Evolutionary conservation across 2,329 filamentous ascomycete genomes (phyloP), one percentile per base, ranked within the genome.

Genomic region (Verticillium tricorpus): DNA sequence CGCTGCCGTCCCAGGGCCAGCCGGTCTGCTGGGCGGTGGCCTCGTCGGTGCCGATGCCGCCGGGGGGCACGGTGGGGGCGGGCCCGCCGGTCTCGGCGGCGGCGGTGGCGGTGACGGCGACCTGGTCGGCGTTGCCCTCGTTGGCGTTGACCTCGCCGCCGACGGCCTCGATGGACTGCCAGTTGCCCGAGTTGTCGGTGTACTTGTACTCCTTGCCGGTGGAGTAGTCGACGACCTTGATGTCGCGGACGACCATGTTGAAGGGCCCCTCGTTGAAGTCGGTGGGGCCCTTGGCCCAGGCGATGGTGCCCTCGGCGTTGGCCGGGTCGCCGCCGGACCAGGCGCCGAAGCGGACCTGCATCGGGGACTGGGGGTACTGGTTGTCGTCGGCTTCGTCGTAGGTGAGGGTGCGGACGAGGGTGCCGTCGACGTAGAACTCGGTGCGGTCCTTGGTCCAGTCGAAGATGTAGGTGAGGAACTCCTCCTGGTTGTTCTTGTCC

Each of bases 351-450:
- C 94, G 96, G 77, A 98, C 79, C 77, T 93, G 90, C 92, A 97
- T 97, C 4, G 95, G 95, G 1, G 93, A 93, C 78, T 99, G 95
- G 8, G 95, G 95, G 72, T 96, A 99, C 76, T 96, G 91, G 65
- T 82, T 82, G 61, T 80, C 72, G 64, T 89, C 85, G 63, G 93
- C 91, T 59, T 91, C 87, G 58, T 78, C 81, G 50, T 86, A 85
- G 56, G 83, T 87, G 62, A 97, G 82, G 12, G 90, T 90, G 63
- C 95, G 89, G 57, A 97, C 86, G 6, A 89, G 87, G 15, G 82
- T 85, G 61, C 89, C 91, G 72, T 90, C 91, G 65, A 96, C 91
- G 65, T 89, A 87, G 93, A 94, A 99, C 40, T 93, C 83, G 71
- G 97, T 89, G 71, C 93, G 89, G 60, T 89, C 84, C 45, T 88